phyloP scores from a whole-genome alignment of 1,284 basidiomycete genomes.

The Fomitopsis schrenkii region DNA sequence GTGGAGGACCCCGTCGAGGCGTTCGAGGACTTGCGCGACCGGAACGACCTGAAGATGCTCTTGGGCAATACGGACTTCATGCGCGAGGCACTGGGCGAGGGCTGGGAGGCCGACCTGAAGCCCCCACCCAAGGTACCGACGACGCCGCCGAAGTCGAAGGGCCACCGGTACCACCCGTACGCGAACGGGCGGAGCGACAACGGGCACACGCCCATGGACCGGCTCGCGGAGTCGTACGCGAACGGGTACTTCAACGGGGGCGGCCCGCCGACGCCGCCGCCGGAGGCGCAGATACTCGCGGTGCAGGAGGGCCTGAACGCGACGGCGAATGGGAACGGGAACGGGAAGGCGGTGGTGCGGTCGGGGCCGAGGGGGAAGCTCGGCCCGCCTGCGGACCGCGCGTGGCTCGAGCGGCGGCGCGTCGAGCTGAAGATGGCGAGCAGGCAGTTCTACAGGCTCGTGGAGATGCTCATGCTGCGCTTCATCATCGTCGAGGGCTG shows the following conservation, averaged over 20 bases:
- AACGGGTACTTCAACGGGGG: conserved; percentile 14
- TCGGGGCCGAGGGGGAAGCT: conserved; percentile 49
- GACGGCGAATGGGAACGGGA: conserved; percentile 35
- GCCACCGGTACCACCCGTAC: neutral
- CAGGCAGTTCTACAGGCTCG: conserved; percentile 89
- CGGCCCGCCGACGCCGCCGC: conserved; percentile 25
- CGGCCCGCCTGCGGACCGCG: conserved; percentile 71
- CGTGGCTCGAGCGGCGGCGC: conserved; percentile 81
- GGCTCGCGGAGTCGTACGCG: neutral
- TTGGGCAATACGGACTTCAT: conserved; percentile 61
- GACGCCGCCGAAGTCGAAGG: neutral
- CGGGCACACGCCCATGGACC: neutral
- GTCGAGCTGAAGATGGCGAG: conserved; percentile 87
- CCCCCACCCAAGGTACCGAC: neutral
- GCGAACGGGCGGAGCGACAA: neutral
- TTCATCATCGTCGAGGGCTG: conserved; percentile 53
- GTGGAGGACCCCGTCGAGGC: conserved; percentile 97
- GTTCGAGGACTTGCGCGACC: conserved; percentile 92
- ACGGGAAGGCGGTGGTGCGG: conserved; percentile 17
- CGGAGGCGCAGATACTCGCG: neutral
- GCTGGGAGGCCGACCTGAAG: neutral
- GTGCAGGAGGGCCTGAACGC: conserved; percentile 21
- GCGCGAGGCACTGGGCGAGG: conserved; percentile 55
- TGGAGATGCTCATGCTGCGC: conserved; percentile 88
- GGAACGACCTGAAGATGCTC: conserved; percentile 87